These are phyloP conservation scores for Pseudocercospora crystallina DNA, from an alignment of 2,329 filamentous ascomycete genomes.

Conservation along the genomic window DNA sequence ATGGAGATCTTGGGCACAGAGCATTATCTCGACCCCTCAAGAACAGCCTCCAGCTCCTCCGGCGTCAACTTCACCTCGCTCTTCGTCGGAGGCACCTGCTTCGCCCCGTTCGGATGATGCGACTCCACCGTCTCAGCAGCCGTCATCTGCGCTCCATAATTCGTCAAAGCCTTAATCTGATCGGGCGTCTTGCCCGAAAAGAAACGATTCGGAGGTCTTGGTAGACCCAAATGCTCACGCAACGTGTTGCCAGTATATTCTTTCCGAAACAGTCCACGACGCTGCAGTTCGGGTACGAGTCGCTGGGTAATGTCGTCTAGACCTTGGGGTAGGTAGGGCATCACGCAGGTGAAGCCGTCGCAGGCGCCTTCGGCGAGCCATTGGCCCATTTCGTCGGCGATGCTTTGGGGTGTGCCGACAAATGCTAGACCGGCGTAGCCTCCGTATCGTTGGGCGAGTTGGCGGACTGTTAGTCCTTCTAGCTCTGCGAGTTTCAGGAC, in stretches of 20 bases:
- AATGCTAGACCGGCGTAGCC: constrained; percentile 27
- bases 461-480: constrained; percentile 26
- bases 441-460: constrained; percentile 26
- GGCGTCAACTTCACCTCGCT: not conserved
- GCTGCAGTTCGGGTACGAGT: constrained; percentile 27
- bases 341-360: constrained; percentile 28
- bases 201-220: constrained; percentile 26
- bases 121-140: constrained; percentile 8
- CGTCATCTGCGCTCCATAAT: constrained; percentile 14
- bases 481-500: constrained; percentile 24
- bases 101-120: constrained; percentile 5
- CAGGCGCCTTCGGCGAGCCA: constrained; percentile 26
- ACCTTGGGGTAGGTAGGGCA: constrained; percentile 28
- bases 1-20: not conserved
- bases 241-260: constrained; percentile 27
- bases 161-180: constrained; percentile 11
- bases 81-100: constrained; percentile 4
- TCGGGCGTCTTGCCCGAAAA: constrained; percentile 16
- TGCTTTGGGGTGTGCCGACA: constrained; percentile 22
- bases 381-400: constrained; percentile 26
- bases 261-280: constrained; percentile 23
- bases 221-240: constrained; percentile 27
- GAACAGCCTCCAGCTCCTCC: constrained; percentile 11
- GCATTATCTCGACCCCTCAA: constrained; percentile 11
- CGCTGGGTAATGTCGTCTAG: constrained; percentile 26